phyloP scores from a whole-genome alignment of 116 monocot species.

The Iris pallida region DNA sequence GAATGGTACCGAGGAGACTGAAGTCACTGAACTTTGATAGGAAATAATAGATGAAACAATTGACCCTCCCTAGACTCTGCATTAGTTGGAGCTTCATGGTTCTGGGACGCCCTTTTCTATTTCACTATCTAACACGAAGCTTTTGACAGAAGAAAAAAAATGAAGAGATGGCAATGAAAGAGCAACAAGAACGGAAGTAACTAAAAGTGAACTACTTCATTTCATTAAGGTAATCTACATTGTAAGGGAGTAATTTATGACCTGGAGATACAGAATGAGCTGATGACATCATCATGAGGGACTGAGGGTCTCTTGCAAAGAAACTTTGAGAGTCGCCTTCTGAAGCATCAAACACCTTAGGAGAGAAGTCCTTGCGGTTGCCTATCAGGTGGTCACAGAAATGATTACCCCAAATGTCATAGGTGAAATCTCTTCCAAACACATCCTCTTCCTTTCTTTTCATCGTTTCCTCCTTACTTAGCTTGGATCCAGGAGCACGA shows the following conservation, averaged over 20 bases:
- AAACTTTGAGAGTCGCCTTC: slow-evolving; percentile 80
- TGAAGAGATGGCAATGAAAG: too few relatives aligned
- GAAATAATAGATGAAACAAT: too few relatives aligned
- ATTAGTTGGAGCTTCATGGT: too few relatives aligned
- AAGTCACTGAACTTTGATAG: too few relatives aligned
- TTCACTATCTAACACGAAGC: too few relatives aligned
- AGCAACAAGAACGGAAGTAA: too few relatives aligned
- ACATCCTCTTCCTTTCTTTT: slow-evolving; percentile 29
- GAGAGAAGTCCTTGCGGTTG: slow-evolving; percentile 25
- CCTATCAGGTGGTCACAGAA: slow-evolving; percentile 45
- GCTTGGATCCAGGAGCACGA: slow-evolving; percentile 80
- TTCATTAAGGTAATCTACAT: slow-evolving; percentile 56
- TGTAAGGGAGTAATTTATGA: slow-evolving; percentile 30
- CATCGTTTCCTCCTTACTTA: slow-evolving; percentile 29
- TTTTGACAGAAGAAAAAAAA: too few relatives aligned
- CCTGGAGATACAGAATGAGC: slow-evolving; percentile 30
- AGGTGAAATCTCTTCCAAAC: slow-evolving; percentile 43
- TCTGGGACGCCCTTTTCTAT: too few relatives aligned
- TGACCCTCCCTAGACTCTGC: too few relatives aligned
- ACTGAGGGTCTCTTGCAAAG: slow-evolving; percentile 71
- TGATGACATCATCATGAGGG: background rate
- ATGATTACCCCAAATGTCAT: slow-evolving; percentile 89
- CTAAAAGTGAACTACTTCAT: slow-evolving; percentile 1
- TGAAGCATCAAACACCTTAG: slow-evolving; percentile 41
- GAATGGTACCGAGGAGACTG: too few relatives aligned